These are phyloP conservation scores for Lumnitzera racemosa DNA, from an alignment of 345 rosid species.

Conservation along the genomic window DNA sequence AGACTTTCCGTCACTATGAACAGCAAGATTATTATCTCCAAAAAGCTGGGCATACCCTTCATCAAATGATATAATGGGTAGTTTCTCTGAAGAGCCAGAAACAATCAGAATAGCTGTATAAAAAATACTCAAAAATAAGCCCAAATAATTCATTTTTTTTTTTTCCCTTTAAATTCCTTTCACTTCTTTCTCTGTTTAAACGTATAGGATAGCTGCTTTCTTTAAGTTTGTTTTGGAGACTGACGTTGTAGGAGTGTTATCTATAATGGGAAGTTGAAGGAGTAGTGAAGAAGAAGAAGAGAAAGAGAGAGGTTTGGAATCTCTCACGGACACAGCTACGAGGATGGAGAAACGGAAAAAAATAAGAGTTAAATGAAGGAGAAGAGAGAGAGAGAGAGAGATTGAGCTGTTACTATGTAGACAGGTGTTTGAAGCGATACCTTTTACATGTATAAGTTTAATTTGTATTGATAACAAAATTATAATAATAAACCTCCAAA, in stretches of 20 bases:
- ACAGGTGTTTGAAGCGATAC: constrained; percentile 3
- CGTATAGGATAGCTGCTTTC: too few species aligned
- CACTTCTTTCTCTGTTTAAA: background rate
- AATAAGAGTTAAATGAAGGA: background rate
- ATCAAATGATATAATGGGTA: constrained; percentile 67
- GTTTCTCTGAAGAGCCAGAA: constrained; percentile 41
- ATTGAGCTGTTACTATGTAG: constrained; percentile 34
- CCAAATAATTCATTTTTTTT: constrained; percentile 23
- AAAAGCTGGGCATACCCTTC: constrained; percentile 89
- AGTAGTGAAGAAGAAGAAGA: background rate
- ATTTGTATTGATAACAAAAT: background rate
- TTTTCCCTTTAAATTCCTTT: background rate
- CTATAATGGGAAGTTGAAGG: background rate
- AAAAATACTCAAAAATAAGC: constrained; percentile 26
- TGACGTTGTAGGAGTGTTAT: too few species aligned
- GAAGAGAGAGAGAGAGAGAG: background rate
- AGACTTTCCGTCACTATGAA: constrained; percentile 70
- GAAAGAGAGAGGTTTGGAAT: background rate
- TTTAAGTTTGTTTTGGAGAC: too few species aligned
- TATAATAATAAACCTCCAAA: background rate
- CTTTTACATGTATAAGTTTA: background rate
- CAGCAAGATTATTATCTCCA: constrained; percentile 70
- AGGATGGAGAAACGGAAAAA: too few species aligned
- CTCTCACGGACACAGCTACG: too few species aligned
- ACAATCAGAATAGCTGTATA: constrained; percentile 28